Evolutionary conservation across 1,284 basidiomycete genomes (phyloP), one percentile per base, ranked within the genome.

Genomic region (Malassezia slooffiae): DNA sequence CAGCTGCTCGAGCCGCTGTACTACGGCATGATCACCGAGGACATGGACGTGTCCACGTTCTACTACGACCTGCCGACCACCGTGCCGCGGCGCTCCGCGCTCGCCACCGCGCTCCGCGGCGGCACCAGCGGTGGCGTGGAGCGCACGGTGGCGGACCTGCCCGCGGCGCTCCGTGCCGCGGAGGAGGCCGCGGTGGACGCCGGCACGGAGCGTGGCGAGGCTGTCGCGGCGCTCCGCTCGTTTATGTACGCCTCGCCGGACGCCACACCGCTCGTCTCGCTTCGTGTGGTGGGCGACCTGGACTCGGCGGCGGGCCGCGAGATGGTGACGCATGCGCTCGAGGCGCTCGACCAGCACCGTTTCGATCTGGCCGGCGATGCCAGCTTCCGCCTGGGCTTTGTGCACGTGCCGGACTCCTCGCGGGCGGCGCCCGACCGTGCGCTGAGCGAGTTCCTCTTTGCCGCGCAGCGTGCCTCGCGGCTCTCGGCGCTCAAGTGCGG

Each of bases 61-160:
- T 95, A 95, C 72, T 96, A 93, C 66, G 85, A 93, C 62, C 76
- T 88, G 3, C 83, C 87, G 0, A 77, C 76, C 0, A 80, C 85
- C 0, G 74, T 76, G 31, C 73, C 74, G 44, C 75, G 81, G 19
- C 74, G 91, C 12, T 93, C 87, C 65, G 72, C 70, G 20, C 78
- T 83, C 21, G 60, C 75, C 33, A 76, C 75, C 51, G 61, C 81
- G 13, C 73, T 75, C 12, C 24, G 8, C 12, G 8, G 24, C 24
- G 24, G 24, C 12, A 26, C 8, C 24, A 26, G 8, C 24, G 24
- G 24, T 7, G 24, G 12, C 8, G 24, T 26, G 8, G 12, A 26
- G 24, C 12, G 8, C 24, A 26, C 24, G 7, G 23, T 19, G 15
- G 16, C 6, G 13, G 17, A 16, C 16, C 10, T 16, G 30, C 12